Evolutionary conservation across 2,329 filamentous ascomycete species (phyloP).

Genomic region (Apiospora aurea): DNA sequence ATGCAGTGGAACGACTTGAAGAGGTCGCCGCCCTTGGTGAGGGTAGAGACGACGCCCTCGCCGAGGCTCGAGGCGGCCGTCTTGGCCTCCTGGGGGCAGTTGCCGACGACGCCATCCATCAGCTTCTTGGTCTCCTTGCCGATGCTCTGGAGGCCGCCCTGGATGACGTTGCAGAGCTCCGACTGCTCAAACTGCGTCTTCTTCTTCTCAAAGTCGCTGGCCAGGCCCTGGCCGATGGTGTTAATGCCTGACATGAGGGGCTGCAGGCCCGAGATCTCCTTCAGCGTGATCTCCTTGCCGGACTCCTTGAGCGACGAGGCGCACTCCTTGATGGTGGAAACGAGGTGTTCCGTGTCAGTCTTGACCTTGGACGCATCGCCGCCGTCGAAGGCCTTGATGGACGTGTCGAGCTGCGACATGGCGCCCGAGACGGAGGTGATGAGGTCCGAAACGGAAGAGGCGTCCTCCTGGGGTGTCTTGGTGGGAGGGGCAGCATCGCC

Average conservation of each 20-base stretch:
- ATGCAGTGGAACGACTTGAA: conserved; percentile 15
- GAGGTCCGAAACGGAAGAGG: conserved; percentile 2
- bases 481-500: neutral
- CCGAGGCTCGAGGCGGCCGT: conserved; percentile 1
- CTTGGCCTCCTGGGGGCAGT: conserved; percentile 23
- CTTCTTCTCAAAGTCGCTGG: conserved; percentile 10
- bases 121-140: conserved; percentile 18
- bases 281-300: neutral
- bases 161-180: conserved; percentile 1
- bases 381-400: conserved; percentile 11
- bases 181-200: conserved; percentile 19
- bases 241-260: conserved; percentile 15
- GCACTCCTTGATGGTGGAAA: conserved; percentile 15
- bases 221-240: conserved; percentile 11
- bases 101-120: conserved; percentile 9
- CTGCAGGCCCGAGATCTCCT: conserved; percentile 12
- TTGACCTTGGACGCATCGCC: conserved; percentile 9
- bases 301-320: neutral
- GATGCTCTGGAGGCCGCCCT: conserved; percentile 12
- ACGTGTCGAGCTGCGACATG: conserved; percentile 22
- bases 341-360: conserved; percentile 6
- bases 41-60: neutral
- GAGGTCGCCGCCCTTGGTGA: conserved; percentile 21
- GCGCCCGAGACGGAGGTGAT: conserved; percentile 15
- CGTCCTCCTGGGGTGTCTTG: conserved; percentile 6